Conservation (phyloP, 495 filamentous ascomycete genomes). For the Aspergillus avenaceus region DNA sequence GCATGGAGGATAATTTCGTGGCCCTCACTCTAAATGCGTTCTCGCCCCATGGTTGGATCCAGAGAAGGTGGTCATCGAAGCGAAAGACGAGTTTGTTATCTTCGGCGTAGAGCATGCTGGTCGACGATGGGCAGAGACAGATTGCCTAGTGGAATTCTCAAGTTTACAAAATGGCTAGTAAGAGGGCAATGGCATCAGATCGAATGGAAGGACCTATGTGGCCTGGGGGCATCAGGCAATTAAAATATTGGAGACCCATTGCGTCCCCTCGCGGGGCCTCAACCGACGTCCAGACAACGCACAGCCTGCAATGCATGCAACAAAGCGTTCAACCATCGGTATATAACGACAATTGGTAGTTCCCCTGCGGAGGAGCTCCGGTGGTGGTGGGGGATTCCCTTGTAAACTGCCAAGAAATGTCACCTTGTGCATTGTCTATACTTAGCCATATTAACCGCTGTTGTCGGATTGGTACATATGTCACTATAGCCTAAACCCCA, state of each 20-base stretch:
- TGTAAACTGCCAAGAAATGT: background rate
- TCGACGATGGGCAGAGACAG: background rate
- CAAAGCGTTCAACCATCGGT: background rate
- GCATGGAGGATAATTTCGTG: conserved; percentile 44
- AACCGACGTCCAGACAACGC: background rate
- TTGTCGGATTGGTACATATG: background rate
- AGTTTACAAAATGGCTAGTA: background rate
- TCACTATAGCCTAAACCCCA: background rate
- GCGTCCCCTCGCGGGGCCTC: background rate
- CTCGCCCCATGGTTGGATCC: conserved; percentile 52
- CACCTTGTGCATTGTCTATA: background rate
- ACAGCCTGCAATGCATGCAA: background rate
- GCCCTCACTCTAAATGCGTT: conserved; percentile 52
- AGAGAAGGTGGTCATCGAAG: conserved; percentile 51
- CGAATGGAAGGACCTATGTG: background rate
- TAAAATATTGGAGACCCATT: background rate
- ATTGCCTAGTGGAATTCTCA: background rate
- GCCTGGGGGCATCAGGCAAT: background rate
- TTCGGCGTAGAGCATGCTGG: conserved; percentile 40
- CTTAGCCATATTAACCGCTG: conserved; percentile 4
- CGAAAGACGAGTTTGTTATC: conserved; percentile 39
- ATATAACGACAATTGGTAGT: background rate
- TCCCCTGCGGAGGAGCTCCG: background rate
- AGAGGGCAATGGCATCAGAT: background rate
- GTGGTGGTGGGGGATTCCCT: background rate